Conservation (phyloP, 805 yeast genomes). For the Suhomyces prunicola region DNA sequence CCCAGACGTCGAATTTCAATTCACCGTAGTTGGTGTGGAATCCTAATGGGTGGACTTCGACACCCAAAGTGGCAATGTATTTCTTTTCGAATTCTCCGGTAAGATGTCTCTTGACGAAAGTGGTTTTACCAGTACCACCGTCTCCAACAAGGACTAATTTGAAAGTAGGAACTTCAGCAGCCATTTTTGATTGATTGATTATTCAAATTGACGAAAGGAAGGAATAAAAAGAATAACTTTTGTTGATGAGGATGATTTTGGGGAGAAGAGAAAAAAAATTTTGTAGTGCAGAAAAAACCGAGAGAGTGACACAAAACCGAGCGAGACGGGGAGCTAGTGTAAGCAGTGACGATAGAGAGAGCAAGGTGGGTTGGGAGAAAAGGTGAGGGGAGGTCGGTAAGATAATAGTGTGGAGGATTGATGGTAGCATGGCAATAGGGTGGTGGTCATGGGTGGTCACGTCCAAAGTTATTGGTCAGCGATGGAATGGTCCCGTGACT, state of each 20-base stretch:
- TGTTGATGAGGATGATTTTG: neutral
- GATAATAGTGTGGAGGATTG: neutral
- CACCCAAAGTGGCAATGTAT: conserved; percentile 99
- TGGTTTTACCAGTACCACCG: conserved; percentile 99
- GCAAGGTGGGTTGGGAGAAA: neutral
- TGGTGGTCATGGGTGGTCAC: neutral
- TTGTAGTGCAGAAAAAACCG: neutral
- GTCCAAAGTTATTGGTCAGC: neutral
- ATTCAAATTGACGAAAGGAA: neutral
- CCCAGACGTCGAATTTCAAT: conserved; percentile 99
- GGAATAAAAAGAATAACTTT: neutral
- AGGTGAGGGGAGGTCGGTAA: neutral
- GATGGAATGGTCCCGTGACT: neutral
- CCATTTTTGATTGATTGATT: conserved; percentile 38
- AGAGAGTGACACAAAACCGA: neutral
- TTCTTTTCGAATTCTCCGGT: conserved; percentile 99
- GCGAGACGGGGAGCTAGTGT: neutral
- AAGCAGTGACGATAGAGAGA: neutral
- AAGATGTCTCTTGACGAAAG: conserved; percentile 98
- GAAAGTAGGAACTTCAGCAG: conserved; percentile 88
- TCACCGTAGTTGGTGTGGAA: conserved; percentile 99
- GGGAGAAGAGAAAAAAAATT: neutral
- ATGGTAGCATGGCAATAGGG: neutral
- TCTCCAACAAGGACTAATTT: conserved; percentile 99
- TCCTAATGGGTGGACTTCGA: conserved; percentile 97